Conservation (phyloP, 2,329 filamentous ascomycete species). For the Cadophora luteo-olivacea region DNA sequence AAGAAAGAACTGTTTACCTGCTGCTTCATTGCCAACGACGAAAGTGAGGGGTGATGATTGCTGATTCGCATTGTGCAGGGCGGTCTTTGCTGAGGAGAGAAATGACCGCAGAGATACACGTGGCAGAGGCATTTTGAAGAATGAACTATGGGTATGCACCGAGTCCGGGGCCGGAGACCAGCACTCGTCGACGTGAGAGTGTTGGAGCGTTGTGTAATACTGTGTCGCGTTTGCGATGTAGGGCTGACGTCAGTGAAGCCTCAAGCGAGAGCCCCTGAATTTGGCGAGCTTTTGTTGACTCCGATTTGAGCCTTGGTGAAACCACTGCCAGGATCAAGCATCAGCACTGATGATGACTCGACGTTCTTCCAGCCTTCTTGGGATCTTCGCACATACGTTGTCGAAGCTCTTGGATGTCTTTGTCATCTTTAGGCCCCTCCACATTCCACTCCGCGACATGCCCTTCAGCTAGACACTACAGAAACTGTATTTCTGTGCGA, state of each 20-base stretch:
- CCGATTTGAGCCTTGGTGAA: not conserved
- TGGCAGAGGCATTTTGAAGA: constrained; percentile 38
- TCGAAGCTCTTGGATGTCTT: not conserved
- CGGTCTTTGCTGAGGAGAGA: constrained; percentile 56
- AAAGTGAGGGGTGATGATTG: constrained; percentile 60
- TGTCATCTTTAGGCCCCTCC: not conserved
- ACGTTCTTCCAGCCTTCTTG: not conserved
- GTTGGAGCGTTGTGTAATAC: not conserved
- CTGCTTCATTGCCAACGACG: constrained; percentile 72
- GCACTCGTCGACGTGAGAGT: not conserved
- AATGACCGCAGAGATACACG: constrained; percentile 56
- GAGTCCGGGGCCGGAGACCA: not conserved
- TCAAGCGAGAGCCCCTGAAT: constrained; percentile 9
- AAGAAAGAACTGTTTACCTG: constrained; percentile 58
- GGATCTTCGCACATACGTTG: not conserved
- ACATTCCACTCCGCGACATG: not conserved
- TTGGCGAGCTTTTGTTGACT: constrained; percentile 19
- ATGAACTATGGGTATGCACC: not conserved
- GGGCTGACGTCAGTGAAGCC: constrained; percentile 19
- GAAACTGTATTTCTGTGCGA: not conserved
- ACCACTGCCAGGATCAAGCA: not conserved
- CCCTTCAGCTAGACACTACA: not conserved
- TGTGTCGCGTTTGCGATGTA: constrained; percentile 5
- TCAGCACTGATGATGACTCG: not conserved
- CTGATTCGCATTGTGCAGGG: constrained; percentile 52